These are phyloP conservation scores for Boletus reticuloceps DNA, from an alignment of 768 basidiomycete genomes.

Conservation along the genomic window DNA sequence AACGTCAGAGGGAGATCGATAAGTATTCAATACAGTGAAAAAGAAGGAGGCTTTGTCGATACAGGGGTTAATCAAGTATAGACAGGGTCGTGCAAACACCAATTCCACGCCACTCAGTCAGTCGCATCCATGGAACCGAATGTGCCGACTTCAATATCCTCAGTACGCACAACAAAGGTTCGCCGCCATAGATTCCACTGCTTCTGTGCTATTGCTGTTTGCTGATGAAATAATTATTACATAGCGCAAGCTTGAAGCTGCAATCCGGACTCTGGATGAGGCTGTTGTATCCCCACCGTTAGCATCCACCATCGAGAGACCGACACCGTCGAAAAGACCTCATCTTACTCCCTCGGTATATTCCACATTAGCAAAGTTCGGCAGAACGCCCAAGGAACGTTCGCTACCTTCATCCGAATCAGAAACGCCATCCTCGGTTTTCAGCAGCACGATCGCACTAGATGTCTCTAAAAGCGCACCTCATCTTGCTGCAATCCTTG, in stretches of 20 bases:
- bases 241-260: constrained; percentile 82
- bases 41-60: no score
- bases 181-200: not conserved
- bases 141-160: constrained; percentile 13
- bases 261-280: constrained; percentile 66
- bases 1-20: no score
- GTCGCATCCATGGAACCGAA: constrained; percentile 9
- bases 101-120: no score
- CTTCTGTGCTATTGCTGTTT: not conserved
- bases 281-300: constrained; percentile 46
- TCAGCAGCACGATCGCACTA: constrained; percentile 10
- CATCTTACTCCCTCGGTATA: constrained; percentile 62
- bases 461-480: constrained; percentile 58
- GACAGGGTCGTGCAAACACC: no score
- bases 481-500: constrained; percentile 66
- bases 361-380: constrained; percentile 77
- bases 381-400: constrained; percentile 53
- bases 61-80: no score
- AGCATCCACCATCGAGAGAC: constrained; percentile 26
- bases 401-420: constrained; percentile 30
- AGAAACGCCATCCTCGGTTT: constrained; percentile 6
- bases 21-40: no score
- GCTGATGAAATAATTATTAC: not conserved
- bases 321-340: constrained; percentile 51
- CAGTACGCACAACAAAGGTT: constrained; percentile 46